Evolutionary conservation across 257 asterid genomes (phyloP), one percentile per base, ranked within the genome.

Genomic region (Jacaranda copaia): DNA sequence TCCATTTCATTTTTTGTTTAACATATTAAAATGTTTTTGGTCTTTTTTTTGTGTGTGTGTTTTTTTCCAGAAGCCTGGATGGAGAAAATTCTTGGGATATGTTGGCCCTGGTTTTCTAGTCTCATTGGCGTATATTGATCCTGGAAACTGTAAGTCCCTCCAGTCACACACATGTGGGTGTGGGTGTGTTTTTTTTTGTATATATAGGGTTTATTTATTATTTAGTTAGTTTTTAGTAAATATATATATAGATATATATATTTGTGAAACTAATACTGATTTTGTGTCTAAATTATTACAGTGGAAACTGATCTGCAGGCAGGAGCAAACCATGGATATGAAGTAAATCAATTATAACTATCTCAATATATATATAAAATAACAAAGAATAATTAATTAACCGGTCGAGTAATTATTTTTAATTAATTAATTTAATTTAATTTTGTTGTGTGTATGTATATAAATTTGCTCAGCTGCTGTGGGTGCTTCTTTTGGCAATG

Each of bases 271-370:
- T 68, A 18, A 52, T 18, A 56, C 0, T 74, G 19, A 8, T 73
- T 2, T 42, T 42, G 43, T 80, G 16, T 61, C 1, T 15, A 7
- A 36, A 32, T 72, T 64, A 32, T 72, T 64, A 40, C 87, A 94
- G 98, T 94, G 92, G 98, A 94, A 72, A 94, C 98, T 70, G 99
- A 92, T 83, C 77, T 94, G 68, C 99, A 94, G 80, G 99, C 99
- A 0, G 99, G 99, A 45, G 93, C 99, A 70, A 87, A 74, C 84
- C 91, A 92, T 75, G 88, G 98, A 79, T 94, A 84, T 20, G 96
- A 91, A 86, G 98, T 91, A 80, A 74, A 10, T 20, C 45, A 3
- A 6, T 42, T 5, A 64, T 25, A 25, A 25, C 2, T 25, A 25
- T 25, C 32, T 25, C 32, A 25, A 25, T 13, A 13, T 8, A 72